Evolutionary conservation across 306 rosid species (phyloP), one percentile per base, ranked within the genome.

Genomic region (Cercis canadensis): DNA sequence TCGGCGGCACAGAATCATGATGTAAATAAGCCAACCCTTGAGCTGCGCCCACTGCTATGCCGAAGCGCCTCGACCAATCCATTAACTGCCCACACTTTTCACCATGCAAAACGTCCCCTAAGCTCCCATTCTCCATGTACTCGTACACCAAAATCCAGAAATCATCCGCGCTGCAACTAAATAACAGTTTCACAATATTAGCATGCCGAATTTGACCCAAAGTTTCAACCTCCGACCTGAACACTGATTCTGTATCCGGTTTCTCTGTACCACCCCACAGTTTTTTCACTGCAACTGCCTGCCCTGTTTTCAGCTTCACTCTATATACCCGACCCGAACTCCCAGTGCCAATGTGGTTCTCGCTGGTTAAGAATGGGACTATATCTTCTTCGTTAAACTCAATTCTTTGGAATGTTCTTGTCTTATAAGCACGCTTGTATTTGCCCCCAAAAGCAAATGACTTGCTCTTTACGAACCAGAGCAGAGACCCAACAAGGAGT

Each of bases 71-170:
- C 1, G 78, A 70, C 96, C 98, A 89, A 62, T 81, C 85, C 56
- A 70, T 57, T 7, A 80, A 51, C 29, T 47, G 47, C 34, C 55
- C 84, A 8, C 74, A 79, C 50, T 79, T 84, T 2, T 76, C 84
- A 0, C 75, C 91, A 8, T 94, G 96, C 78, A 91, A 63, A 17
- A 59, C 79, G 39, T 91, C 97, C 8, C 90, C 96, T 37, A 89
- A 76, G 55, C 96, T 89, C 5, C 96, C 95, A 52, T 92, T 89
- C 56, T 81, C 92, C 96, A 87, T 84, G 71, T 78, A 89, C 76
- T 94, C 99, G 32, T 81, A 94, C 19, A 78, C 95, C 84, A 91
- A 32, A 4, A 91, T 70, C 57, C 84, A 75, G 18, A 80, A 57
- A 2, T 86, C 92, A 72, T 82, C 92, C 0, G 69, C 73, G 9